Base-by-base conservation (phyloP, 2,329 filamentous ascomycete genomes). In the Scortechinia acanthostroma region DNA sequence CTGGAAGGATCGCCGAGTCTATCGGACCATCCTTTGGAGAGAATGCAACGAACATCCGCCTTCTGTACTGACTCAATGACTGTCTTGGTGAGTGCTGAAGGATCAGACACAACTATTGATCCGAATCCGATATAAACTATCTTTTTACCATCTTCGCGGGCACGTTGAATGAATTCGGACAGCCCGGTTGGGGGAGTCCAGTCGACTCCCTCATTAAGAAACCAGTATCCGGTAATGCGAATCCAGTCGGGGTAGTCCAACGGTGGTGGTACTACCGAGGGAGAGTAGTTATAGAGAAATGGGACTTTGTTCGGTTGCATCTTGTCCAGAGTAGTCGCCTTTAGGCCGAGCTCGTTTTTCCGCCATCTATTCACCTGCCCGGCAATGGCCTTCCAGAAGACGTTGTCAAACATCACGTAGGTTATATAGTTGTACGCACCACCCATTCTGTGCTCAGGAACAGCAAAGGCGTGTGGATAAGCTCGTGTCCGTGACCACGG, bases 161-260 rank as follows among this genome's bases (percentile, higher is more conserved):
- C 91, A 54, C 84, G 80, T n/a, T 76, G 65, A 58, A 98, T 97
- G 56, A 98, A 98, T 3, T 77, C 77, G 3, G 73, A 68, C 4
- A 98, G 75, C 43, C 91, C 89, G 21, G 73, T 62, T 0, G 91
- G 86, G 1, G 93, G 90, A 42, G 47, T 72, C 40, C 52, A 54
- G 3, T 70, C 75, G 21, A 4, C 63, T 3, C 69, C 71, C 61
- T 96, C 91, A 52, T 95, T 86, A 43, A 98, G 68, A 63, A 98
- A 97, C 93, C 93, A 98, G 66, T 98, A 97, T 0, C 93, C 93
- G 0, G 93, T 97, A 4, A 97, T 88, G 37, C 89, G 81, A 60
- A 98, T 93, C 93, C 93, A 98, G 62, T 97, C 93, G 35, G 88
- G 91, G 65, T 91, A 98, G 65, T 98, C 93, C 2, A 96, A 72